A percentile compares a stretch with the other conserved stretches of the same genome.
phyloP scores from a whole-genome alignment of 2,329 filamentous ascomycete species.

The Peltaster fructicola region DNA sequence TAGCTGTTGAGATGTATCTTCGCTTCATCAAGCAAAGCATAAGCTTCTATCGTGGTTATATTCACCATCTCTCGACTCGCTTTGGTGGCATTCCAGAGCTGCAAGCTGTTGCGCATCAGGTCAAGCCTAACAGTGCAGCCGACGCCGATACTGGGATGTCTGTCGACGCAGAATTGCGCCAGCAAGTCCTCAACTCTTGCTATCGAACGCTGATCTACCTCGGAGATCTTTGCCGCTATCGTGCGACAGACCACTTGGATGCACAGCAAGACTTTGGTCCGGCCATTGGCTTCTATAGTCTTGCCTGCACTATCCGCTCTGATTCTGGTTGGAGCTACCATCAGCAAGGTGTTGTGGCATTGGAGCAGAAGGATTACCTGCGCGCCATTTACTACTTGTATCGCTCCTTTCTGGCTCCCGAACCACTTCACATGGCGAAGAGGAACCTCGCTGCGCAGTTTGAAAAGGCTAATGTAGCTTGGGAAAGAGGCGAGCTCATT shows the following conservation, averaged over 20 bases:
- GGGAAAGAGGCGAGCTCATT: conserved; percentile 37
- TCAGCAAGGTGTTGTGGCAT: conserved; percentile 73
- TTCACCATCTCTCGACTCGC: conserved; percentile 53
- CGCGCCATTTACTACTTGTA: conserved; percentile 82
- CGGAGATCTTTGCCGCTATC: conserved; percentile 80
- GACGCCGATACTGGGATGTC: conserved; percentile 5
- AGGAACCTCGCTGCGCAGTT: conserved; percentile 70
- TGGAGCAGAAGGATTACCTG: conserved; percentile 62
- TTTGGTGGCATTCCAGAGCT: conserved; percentile 41
- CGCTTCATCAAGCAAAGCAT: conserved; percentile 77
- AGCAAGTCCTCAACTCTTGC: conserved; percentile 53
- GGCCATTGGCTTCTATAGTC: conserved; percentile 66
- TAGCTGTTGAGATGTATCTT: conserved; percentile 64
- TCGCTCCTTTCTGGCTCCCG: conserved; percentile 55
- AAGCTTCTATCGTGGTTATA: conserved; percentile 73
- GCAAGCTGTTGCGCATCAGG: conserved; percentile 33
- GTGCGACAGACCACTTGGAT: conserved; percentile 51
- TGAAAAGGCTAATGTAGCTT: conserved; percentile 41
- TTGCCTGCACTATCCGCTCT: conserved; percentile 65
- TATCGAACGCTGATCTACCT: conserved; percentile 71
- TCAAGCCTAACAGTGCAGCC: conserved; percentile 14
- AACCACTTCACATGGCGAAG: conserved; percentile 57
- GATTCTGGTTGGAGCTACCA: conserved; percentile 70
- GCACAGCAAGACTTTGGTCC: conserved; percentile 62
- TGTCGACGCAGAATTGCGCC: conserved; percentile 30